phyloP scores from a whole-genome alignment of 2,329 filamentous ascomycete genomes.

The Xylariaceae sp. region DNA sequence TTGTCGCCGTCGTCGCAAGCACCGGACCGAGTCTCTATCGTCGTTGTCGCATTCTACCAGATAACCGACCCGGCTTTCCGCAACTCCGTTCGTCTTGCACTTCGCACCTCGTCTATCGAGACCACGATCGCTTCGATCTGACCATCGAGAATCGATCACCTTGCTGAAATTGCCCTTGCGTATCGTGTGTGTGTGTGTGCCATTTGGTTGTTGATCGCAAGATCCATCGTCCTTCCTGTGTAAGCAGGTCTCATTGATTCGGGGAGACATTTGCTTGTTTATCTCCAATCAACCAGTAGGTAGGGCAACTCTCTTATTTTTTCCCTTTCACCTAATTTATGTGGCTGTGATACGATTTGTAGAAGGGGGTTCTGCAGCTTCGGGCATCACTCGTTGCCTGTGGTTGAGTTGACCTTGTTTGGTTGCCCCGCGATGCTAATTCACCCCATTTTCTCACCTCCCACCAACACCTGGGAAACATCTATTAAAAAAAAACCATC shows the following conservation, averaged over 20 bases:
- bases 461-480: no score
- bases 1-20: conserved; percentile 22
- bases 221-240: conserved; percentile 25
- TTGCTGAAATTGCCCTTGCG: conserved; percentile 15
- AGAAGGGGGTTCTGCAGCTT: no score
- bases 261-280: conserved; percentile 99
- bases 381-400: no score
- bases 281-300: conserved; percentile 79
- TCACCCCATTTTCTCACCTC: no score
- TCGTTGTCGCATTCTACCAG: conserved; percentile 26
- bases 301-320: conserved; percentile 34
- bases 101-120: conserved; percentile 17
- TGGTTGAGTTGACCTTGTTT: no score
- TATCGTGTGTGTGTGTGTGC: conserved; percentile 21
- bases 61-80: conserved; percentile 26
- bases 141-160: conserved; percentile 16
- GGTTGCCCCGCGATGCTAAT: no score
- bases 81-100: conserved; percentile 22
- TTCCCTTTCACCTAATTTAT: neutral
- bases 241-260: conserved; percentile 32
- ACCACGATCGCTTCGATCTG: conserved; percentile 17
- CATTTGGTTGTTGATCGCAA: conserved; percentile 23
- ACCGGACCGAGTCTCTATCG: conserved; percentile 23
- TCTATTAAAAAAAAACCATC: no score
- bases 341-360: no score